A percentile compares a stretch with the other conserved stretches of the same genome.
These are phyloP conservation scores for Nicotiana noctiflora DNA, from an alignment of 257 asterid genomes.

Conservation along the genomic window DNA sequence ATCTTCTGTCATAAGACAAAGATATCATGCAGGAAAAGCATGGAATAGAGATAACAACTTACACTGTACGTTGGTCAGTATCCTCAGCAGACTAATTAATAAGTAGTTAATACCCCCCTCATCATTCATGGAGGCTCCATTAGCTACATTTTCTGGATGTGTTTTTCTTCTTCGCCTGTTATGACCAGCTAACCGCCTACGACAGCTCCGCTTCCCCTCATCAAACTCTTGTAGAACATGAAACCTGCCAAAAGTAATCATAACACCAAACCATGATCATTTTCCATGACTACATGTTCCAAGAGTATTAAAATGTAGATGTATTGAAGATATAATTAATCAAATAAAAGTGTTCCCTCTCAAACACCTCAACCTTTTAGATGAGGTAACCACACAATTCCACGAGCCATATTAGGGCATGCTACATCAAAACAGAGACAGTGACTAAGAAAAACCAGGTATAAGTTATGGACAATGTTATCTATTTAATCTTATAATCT, in stretches of 20 bases:
- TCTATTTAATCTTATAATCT: neutral
- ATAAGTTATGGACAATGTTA: neutral
- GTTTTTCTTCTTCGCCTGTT: no score
- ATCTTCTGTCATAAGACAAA: neutral
- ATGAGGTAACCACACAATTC: neutral
- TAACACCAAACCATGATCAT: neutral
- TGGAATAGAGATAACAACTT: slow-evolving; percentile 24
- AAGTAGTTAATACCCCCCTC: slow-evolving; percentile 57
- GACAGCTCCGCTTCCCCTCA: slow-evolving; percentile 95
- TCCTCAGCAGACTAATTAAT: slow-evolving; percentile 70
- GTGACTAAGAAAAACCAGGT: neutral
- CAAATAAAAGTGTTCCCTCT: neutral
- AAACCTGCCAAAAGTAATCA: slow-evolving; percentile 48
- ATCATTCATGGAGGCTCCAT: no score
- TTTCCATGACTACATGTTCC: neutral
- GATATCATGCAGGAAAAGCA: neutral
- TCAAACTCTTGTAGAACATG: slow-evolving; percentile 90
- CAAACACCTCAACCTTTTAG: neutral
- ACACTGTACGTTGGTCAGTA: slow-evolving; percentile 79
- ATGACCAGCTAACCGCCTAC: slow-evolving; percentile 43
- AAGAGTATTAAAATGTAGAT: neutral
- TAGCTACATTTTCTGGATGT: no score
- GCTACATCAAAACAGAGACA: neutral
- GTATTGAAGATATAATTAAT: neutral
- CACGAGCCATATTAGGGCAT: neutral